These are phyloP conservation scores for Patellifolia procumbens DNA, from an alignment of 179 eudicot genomes.

Conservation along the genomic window DNA sequence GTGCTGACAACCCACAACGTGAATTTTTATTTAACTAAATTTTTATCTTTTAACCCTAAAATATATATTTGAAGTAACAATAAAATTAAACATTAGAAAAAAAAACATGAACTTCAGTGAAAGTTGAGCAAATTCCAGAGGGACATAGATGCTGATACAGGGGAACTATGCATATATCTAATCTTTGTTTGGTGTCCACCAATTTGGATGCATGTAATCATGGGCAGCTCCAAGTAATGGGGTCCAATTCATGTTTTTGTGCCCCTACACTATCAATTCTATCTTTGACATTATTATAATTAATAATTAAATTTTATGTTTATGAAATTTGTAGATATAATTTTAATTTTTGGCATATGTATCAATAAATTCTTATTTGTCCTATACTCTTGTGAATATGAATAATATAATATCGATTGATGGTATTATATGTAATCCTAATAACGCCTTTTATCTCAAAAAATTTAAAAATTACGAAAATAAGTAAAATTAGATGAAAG, in stretches of 20 bases:
- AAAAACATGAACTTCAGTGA: constrained; percentile 17
- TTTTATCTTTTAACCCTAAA: neutral
- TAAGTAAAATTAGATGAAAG: too few species aligned
- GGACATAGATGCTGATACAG: constrained; percentile 15
- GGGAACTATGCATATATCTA: neutral
- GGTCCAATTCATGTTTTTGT: constrained; percentile 7
- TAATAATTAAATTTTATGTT: too few species aligned
- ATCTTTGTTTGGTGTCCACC: constrained; percentile 18
- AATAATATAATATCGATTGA: too few species aligned
- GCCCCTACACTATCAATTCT: neutral
- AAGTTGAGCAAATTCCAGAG: neutral
- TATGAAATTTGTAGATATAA: neutral
- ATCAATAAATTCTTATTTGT: neutral
- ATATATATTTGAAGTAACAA: neutral
- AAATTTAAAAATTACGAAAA: too few species aligned
- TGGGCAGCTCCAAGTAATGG: constrained; percentile 24
- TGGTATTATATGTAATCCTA: too few species aligned
- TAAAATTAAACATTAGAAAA: neutral
- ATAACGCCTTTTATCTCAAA: too few species aligned
- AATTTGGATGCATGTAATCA: constrained; percentile 23
- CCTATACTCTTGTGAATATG: neutral
- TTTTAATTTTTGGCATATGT: neutral
- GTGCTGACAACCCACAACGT: constrained; percentile 34
- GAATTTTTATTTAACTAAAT: constrained; percentile 8
- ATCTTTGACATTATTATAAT: neutral